These are phyloP conservation scores for Allium fistulosum DNA, from an alignment of 106 monocot genomes.

Conservation along the genomic window DNA sequence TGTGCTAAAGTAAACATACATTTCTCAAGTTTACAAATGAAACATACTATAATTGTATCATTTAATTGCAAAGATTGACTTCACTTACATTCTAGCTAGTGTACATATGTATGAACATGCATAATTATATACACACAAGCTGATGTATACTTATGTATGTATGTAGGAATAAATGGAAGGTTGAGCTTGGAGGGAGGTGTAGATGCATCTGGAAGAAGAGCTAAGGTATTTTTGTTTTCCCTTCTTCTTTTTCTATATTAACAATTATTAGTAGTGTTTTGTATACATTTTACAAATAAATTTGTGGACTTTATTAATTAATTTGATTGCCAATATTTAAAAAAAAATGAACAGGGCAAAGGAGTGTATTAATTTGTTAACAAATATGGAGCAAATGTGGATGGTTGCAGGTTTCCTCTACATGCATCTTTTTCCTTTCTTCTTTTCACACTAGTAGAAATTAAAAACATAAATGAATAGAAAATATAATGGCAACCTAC, in stretches of 20 bases:
- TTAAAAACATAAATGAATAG: too few relatives aligned
- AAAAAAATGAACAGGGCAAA: constrained; percentile 61
- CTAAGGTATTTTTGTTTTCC: constrained; percentile 31
- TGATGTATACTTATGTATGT: neutral
- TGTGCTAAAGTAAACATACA: too few relatives aligned
- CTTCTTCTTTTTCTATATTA: neutral
- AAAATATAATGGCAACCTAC: too few relatives aligned
- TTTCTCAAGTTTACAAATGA: too few relatives aligned
- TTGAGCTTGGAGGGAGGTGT: constrained; percentile 36
- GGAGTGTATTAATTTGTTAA: constrained; percentile 89
- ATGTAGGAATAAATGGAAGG: constrained; percentile 61
- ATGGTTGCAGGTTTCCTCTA: constrained; percentile 72
- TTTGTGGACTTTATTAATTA: neutral
- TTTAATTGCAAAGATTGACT: too few relatives aligned
- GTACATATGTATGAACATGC: too few relatives aligned
- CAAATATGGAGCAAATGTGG: constrained; percentile 96
- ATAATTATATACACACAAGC: too few relatives aligned
- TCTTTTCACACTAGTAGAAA: too few relatives aligned
- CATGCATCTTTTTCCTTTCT: neutral
- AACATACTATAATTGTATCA: too few relatives aligned
- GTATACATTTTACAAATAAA: too few relatives aligned
- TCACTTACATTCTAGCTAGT: too few relatives aligned
- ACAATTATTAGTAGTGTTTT: neutral
- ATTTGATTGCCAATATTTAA: neutral
- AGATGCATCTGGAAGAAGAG: constrained; percentile 82